Conservation (phyloP, 768 basidiomycete species). For the Boletus rubescentipes region DNA sequence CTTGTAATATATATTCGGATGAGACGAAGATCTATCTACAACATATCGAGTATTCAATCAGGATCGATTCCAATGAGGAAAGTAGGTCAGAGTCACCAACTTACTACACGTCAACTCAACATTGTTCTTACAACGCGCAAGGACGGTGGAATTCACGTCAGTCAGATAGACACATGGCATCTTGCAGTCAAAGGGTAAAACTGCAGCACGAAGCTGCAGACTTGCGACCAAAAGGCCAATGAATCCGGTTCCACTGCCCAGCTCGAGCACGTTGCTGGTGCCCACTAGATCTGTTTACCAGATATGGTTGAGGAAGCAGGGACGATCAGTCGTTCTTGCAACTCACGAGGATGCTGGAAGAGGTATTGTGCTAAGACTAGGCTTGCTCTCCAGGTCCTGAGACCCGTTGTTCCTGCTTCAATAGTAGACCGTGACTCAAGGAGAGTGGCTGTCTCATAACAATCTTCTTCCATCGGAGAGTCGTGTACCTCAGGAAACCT, state of each 20-base stretch:
- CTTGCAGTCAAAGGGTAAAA: not conserved
- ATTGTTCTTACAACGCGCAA: constrained; percentile 61
- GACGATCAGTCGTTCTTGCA: not conserved
- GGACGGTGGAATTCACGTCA: constrained; percentile 63
- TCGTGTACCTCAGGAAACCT: constrained; percentile 8
- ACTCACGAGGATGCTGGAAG: constrained; percentile 53
- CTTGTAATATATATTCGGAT: constrained; percentile 44
- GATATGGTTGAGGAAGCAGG: not conserved
- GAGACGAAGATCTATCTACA: constrained; percentile 54
- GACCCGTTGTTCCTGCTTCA: constrained; percentile 75
- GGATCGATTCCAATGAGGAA: not conserved
- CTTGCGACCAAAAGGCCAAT: constrained; percentile 61
- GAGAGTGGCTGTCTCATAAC: constrained; percentile 52
- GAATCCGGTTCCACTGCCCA: constrained; percentile 78
- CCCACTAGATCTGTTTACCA: constrained; percentile 5
- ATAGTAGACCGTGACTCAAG: constrained; percentile 73
- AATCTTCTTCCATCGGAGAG: not conserved
- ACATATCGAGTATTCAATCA: not conserved
- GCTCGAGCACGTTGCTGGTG: constrained; percentile 57
- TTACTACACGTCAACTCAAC: constrained; percentile 65
- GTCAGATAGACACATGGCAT: constrained; percentile 48
- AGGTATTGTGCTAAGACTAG: constrained; percentile 64
- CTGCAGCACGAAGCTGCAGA: constrained; percentile 42
- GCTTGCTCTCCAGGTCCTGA: constrained; percentile 79
- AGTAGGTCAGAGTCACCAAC: constrained; percentile 21